Conservation (phyloP, 78 protist genomes). For the Dictyostelium purpureum region DNA sequence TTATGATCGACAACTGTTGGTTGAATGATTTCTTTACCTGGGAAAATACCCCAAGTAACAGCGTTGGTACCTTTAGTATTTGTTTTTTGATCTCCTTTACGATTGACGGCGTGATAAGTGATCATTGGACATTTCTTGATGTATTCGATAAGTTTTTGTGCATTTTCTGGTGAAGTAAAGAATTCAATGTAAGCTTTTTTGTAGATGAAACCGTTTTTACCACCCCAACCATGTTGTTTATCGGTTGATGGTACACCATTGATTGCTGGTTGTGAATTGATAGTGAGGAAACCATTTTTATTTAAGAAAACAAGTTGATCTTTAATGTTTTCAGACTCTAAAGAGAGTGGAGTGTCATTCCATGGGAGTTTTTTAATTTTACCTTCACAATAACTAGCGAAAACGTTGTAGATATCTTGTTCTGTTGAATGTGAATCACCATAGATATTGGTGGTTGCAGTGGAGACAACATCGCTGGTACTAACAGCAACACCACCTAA, state of each 20-base stretch:
- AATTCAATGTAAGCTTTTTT: conserved; percentile 97
- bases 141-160: neutral
- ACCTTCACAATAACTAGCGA: conserved; percentile 74
- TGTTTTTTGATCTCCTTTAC: conserved; percentile 48
- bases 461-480: neutral
- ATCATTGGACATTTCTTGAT: conserved; percentile 72
- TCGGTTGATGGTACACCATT: conserved; percentile 92
- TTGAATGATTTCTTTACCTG: conserved; percentile 93
- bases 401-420: conserved; percentile 76
- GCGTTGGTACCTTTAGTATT: conserved; percentile 83
- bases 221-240: conserved; percentile 96
- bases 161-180: conserved; percentile 86
- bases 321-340: conserved; percentile 85
- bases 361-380: conserved; percentile 67
- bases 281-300: conserved; percentile 90
- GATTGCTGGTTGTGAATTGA: conserved; percentile 96
- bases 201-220: conserved; percentile 92
- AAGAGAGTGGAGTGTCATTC: conserved; percentile 83
- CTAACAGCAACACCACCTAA: conserved; percentile 8
- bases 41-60: conserved; percentile 99
- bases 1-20: conserved; percentile 95
- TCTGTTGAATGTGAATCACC: conserved; percentile 37
- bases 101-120: conserved; percentile 88
- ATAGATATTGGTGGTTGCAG: conserved; percentile 2
- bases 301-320: conserved; percentile 80